Evolutionary conservation across 2,329 filamentous ascomycete genomes (phyloP), one percentile per base, ranked within the genome.

Genomic region (Metarhizium anisopliae): DNA sequence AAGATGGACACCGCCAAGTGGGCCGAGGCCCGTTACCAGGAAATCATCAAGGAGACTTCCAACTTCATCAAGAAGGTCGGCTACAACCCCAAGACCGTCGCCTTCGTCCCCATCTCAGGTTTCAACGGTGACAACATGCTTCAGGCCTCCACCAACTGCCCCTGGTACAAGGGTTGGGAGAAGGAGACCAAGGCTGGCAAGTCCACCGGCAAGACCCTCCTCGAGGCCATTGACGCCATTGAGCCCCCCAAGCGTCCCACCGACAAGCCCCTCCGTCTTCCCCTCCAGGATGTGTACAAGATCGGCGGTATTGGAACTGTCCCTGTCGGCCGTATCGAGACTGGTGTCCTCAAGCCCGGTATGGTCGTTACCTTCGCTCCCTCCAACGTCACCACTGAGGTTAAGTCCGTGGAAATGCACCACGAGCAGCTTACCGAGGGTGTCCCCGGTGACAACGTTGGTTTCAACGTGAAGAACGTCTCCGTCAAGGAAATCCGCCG

Each of bases 41-140:
- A 97, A 80, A 97, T 99, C 78, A 93, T 97, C 87, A 97, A 97
- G 91, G 94, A 99, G 87, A 96, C 92, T 70, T 95, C 92, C 82
- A 88, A 84, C 85, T 97, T 97, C 90, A 96, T 99, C 90, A 99
- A 97, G 93, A 97, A 99, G 91, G 93, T 97, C 80, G 94, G 94
- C 78, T 99, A 93, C 90, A 96, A 97, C 90, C 93, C 94, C 83
- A 97, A 97, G 90, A 77, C 81, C 70, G 92, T 97, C 74, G 84
- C 93, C 70, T 99, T 99, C 85, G 94, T 99, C 74, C 94, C 94
- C 75, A 97, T 99, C 89, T 97, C 94, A 71, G 94, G 94, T 70
- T 99, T 99, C 91, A 88, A 99, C 86, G 94, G 94, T 76, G 94
- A 99, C 89, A 99, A 99, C 90, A 99, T 99, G 94, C 87, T 99